phyloP scores from a whole-genome alignment of 1,284 basidiomycete species.

The Papiliotrema fonsecae region DNA sequence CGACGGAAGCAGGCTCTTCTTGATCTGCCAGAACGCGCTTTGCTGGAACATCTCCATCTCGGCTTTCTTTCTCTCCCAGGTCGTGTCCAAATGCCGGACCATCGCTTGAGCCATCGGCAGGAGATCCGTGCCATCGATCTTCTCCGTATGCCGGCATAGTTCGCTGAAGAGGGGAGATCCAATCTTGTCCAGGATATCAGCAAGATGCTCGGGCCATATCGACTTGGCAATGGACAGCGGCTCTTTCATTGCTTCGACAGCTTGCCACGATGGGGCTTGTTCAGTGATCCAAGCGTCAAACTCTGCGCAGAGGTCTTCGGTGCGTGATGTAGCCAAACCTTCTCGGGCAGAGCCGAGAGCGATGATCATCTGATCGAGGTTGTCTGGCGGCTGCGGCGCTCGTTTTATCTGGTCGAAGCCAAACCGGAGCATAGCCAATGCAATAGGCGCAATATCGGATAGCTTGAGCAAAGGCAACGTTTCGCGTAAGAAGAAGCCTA shows the following conservation, averaged over 20 bases:
- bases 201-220: not conserved
- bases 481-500: conserved; percentile 64
- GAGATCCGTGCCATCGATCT: not conserved
- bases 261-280: not conserved
- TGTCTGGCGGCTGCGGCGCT: not conserved
- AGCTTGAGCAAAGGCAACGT: conserved; percentile 63
- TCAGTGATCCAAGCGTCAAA: not conserved
- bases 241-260: not conserved
- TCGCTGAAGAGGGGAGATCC: not conserved
- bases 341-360: not conserved
- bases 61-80: not conserved
- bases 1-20: conserved; percentile 58
- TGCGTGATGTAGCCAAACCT: not conserved
- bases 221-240: not conserved
- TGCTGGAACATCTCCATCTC: conserved; percentile 15
- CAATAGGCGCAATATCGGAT: conserved; percentile 61
- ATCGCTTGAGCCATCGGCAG: not conserved
- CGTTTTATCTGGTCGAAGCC: conserved; percentile 51
- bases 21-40: conserved; percentile 73
- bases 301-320: not conserved
- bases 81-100: not conserved
- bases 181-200: not conserved
- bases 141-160: not conserved
- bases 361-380: conserved; percentile 2
- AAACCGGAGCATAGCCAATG: conserved; percentile 74